These are phyloP conservation scores for Glonium stellatum DNA, from an alignment of 495 filamentous ascomycete genomes.

Conservation along the genomic window DNA sequence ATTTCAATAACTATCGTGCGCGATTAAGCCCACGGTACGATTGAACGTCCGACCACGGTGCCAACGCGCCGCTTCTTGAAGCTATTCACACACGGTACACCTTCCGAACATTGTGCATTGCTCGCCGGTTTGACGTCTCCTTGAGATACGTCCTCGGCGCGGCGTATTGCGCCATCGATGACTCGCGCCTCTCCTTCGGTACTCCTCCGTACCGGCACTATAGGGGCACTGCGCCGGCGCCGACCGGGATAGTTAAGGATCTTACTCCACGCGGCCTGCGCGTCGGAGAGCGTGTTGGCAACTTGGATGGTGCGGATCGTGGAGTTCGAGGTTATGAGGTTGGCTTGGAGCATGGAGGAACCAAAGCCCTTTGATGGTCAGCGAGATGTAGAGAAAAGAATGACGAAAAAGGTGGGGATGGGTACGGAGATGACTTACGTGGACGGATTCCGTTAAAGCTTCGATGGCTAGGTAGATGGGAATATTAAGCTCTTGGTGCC, in stretches of 20 bases:
- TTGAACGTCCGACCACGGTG: neutral
- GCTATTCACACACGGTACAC: neutral
- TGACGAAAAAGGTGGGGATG: neutral
- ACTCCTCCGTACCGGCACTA: neutral
- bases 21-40: neutral
- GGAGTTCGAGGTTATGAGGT: conserved; percentile 14
- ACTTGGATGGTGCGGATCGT: conserved; percentile 29
- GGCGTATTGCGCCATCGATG: neutral
- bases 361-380: conserved; percentile 19
- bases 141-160: neutral
- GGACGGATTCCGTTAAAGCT: conserved; percentile 6
- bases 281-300: conserved; percentile 22
- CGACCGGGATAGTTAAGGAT: conserved; percentile 27
- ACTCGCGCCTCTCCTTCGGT: neutral
- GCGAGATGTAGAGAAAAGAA: conserved; percentile 5
- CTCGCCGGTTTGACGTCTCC: neutral
- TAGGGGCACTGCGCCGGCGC: too few species aligned
- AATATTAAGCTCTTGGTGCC: conserved; percentile 25
- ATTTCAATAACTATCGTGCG: neutral
- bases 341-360: neutral
- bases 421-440: conserved; percentile 5
- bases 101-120: neutral
- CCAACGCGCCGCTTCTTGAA: neutral
- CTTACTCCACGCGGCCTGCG: conserved; percentile 25
- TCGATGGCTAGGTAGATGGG: conserved; percentile 19